Evolutionary conservation across 23 red algal species (phyloP), one percentile per base, ranked within the genome.

Genomic region (Gracilaria vermiculophylla): DNA sequence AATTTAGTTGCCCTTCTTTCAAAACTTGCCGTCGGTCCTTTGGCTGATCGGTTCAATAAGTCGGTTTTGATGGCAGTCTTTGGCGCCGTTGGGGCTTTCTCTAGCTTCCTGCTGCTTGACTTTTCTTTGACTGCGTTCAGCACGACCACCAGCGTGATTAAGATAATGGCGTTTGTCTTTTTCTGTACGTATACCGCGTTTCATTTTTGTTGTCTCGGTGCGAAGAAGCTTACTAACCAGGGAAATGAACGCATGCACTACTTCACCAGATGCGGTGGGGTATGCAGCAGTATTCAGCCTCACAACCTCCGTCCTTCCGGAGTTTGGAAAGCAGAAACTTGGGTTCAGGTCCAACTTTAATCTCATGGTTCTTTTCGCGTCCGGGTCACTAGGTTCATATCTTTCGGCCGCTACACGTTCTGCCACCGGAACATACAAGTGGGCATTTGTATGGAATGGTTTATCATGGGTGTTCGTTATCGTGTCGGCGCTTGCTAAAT

Each of bases 271-370:
- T 54, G 34, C 90, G 3, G 37, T 83, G 1, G 51, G 47, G 21
- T 93, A 93, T 55, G 80, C 90, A 0, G 79, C 70, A 8, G 72
- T 86, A 3, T 93, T 93, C 42, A 93, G 81, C 51, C 42, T 93
- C 0, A 85, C 90, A 13, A 93, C 90, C 11, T 50, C 80, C 5
- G 35, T 85, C 23, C 80, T 93, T 43, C 90, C 79, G 6, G 78
- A 93, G 36, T 93, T 93, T 86, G 90, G 90, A 25, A 78, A 61
- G 34, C 13, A 32, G 20, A 84, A 85, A 53, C 67, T 93, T 48
- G 90, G 80, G 3, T 49, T 86, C 6, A 65, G 90, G 43, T 93
- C 80, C 31, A 93, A 93, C 70, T 80, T 93, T 36, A 93, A 86
- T 51, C 78, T 93, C 21, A 80, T 93, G 67, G 25, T 72, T 25